A percentile compares a stretch with the other conserved stretches of the same genome.
phyloP scores from a whole-genome alignment of 495 filamentous ascomycete species.

The Penicillium roqueforti region DNA sequence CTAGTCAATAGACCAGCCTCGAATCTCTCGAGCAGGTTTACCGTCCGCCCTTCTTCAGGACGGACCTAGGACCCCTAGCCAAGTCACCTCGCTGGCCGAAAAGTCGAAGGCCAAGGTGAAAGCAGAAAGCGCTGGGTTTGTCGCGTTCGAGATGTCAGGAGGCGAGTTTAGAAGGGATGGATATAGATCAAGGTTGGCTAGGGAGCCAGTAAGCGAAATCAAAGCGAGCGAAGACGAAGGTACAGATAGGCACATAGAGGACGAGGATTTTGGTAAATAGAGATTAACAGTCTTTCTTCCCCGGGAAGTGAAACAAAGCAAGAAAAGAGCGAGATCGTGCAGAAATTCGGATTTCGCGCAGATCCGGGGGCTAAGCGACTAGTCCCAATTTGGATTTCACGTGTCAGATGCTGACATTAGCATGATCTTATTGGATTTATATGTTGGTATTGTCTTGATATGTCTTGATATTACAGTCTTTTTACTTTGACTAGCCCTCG shows the following conservation, averaged over 20 bases:
- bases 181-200: conserved; percentile 19
- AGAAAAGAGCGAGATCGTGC: neutral
- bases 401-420: conserved; percentile 18
- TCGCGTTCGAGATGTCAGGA: conserved; percentile 10
- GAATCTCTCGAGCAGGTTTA: conserved; percentile 35
- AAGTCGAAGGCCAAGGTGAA: conserved; percentile 22
- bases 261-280: conserved; percentile 4
- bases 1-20: conserved; percentile 10
- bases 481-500: neutral
- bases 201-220: conserved; percentile 30
- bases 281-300: conserved; percentile 8
- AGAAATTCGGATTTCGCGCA: conserved; percentile 24
- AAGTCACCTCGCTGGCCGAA: conserved; percentile 39
- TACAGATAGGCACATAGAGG: conserved; percentile 42
- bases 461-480: neutral
- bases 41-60: conserved; percentile 59
- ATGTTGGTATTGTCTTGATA: neutral
- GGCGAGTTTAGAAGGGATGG: conserved; percentile 10
- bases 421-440: conserved; percentile 1
- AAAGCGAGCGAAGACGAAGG: conserved; percentile 33
- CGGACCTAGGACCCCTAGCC: conserved; percentile 54
- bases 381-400: conserved; percentile 21
- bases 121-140: conserved; percentile 5
- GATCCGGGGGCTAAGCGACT: conserved; percentile 25
- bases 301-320: conserved; percentile 12